Conservation (phyloP, 2,329 filamentous ascomycete species). For the Pseudodiploospora longispora region DNA sequence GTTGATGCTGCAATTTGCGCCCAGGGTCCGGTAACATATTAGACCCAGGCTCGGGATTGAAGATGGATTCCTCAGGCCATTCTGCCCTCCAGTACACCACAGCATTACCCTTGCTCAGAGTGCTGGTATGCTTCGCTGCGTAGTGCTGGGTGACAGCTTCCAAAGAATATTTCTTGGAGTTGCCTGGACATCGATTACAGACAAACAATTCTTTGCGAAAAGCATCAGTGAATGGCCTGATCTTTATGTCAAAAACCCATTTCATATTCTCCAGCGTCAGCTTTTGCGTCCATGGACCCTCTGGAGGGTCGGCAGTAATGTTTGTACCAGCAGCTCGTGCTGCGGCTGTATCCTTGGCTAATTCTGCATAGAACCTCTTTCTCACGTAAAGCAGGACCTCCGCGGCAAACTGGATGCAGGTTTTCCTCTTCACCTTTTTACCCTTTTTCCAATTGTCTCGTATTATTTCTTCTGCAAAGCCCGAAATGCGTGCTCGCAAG, state of each 20-base stretch:
- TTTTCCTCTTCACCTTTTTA: slow-evolving; percentile 54
- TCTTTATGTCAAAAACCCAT: slow-evolving; percentile 71
- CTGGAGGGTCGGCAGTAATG: slow-evolving; percentile 38
- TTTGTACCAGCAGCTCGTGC: slow-evolving; percentile 37
- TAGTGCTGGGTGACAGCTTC: slow-evolving; percentile 77
- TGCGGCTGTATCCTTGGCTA: slow-evolving; percentile 44
- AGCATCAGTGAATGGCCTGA: slow-evolving; percentile 60
- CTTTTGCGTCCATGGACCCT: slow-evolving; percentile 49
- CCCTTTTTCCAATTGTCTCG: slow-evolving; percentile 57
- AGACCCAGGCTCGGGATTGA: slow-evolving; percentile 44
- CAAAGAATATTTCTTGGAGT: slow-evolving; percentile 62
- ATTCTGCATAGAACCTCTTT: slow-evolving; percentile 55
- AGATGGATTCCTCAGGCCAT: slow-evolving; percentile 71
- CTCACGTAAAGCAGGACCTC: slow-evolving; percentile 63
- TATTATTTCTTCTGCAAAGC: slow-evolving; percentile 64
- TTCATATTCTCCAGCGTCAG: slow-evolving; percentile 80
- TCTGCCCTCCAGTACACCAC: slow-evolving; percentile 74
- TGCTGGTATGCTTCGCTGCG: slow-evolving; percentile 69
- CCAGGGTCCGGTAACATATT: too few relatives aligned
- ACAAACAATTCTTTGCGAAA: slow-evolving; percentile 66
- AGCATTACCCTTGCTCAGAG: slow-evolving; percentile 61
- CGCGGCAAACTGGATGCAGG: slow-evolving; percentile 59
- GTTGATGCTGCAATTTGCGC: too few relatives aligned
- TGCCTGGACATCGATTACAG: slow-evolving; percentile 60
- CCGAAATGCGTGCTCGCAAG: slow-evolving; percentile 54